phyloP scores from a whole-genome alignment of 1,284 basidiomycete genomes.

The Boletus austroedulis region DNA sequence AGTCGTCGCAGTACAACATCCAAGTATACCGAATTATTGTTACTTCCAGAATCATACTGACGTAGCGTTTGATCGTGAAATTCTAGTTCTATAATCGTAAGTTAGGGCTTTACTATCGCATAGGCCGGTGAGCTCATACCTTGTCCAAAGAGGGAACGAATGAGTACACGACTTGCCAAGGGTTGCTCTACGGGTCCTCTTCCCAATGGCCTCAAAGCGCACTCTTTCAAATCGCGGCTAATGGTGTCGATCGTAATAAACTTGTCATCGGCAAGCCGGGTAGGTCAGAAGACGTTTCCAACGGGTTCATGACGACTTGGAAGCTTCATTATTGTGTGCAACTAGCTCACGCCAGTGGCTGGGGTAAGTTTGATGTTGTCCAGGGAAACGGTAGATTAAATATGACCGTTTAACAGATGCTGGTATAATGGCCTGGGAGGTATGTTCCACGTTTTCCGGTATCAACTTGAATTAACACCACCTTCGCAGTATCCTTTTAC shows the following conservation, averaged over 20 bases:
- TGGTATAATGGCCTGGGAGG: slow-evolving; percentile 4
- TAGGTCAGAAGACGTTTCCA: not conserved
- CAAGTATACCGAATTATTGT: not conserved
- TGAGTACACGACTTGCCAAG: not conserved
- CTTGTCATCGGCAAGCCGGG: slow-evolving; percentile 2
- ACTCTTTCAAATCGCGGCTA: not conserved
- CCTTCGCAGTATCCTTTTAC: not conserved
- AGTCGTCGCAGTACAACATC: not conserved
- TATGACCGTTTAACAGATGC: not conserved
- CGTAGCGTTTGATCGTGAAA: not conserved
- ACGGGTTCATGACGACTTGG: not conserved
- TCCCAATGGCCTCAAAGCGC: not conserved
- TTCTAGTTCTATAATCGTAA: slow-evolving; percentile 3
- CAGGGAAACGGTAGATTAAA: not conserved
- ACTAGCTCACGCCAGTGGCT: not conserved
- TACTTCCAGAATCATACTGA: not conserved
- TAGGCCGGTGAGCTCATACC: not conserved
- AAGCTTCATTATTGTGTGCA: not conserved
- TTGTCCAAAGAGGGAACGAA: not conserved
- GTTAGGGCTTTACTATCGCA: not conserved
- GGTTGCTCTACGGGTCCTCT: not conserved
- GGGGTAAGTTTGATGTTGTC: not conserved
- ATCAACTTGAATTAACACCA: not conserved
- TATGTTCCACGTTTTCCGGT: not conserved
- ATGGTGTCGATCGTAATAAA: not conserved